A percentile compares a stretch with the other conserved stretches of the same genome.
phyloP scores from a whole-genome alignment of 2,329 filamentous ascomycete genomes.

The Penicillium sp. region DNA sequence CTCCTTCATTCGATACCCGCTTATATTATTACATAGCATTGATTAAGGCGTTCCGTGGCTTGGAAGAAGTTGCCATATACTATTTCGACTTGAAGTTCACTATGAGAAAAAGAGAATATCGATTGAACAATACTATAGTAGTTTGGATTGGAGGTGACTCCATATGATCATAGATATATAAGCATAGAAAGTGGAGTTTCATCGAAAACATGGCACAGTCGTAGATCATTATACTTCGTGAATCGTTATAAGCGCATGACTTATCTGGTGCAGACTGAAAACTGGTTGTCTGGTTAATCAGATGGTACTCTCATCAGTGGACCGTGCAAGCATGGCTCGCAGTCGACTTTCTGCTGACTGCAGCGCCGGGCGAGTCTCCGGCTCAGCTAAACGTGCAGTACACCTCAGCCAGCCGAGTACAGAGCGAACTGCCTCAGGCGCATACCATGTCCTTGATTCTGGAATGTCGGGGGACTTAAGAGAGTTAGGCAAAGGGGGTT shows the following conservation, averaged over 20 bases:
- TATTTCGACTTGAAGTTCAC: neutral
- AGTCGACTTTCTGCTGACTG: constrained; percentile 43
- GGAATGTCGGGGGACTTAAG: neutral
- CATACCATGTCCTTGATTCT: constrained; percentile 17
- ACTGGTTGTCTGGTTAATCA: neutral
- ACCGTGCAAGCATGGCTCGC: constrained; percentile 40
- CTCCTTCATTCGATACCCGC: constrained; percentile 10
- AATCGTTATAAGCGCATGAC: neutral
- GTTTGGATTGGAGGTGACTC: neutral
- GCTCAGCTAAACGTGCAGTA: constrained; percentile 25
- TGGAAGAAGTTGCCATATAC: neutral
- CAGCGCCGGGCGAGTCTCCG: constrained; percentile 20
- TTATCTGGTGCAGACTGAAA: neutral
- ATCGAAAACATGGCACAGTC: neutral
- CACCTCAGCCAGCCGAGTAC: constrained; percentile 41
- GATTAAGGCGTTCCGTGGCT: constrained; percentile 5
- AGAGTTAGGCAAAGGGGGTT: neutral
- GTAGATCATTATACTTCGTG: constrained; percentile 8
- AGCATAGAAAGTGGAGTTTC: neutral
- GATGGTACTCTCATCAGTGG: constrained; percentile 2
- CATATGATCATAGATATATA: neutral
- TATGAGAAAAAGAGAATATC: neutral
- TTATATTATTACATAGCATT: constrained; percentile 19
- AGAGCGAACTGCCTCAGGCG: constrained; percentile 36
- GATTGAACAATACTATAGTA: too few species aligned